Conservation (phyloP, 768 basidiomycete genomes). For the Russula griseocarnosa region DNA sequence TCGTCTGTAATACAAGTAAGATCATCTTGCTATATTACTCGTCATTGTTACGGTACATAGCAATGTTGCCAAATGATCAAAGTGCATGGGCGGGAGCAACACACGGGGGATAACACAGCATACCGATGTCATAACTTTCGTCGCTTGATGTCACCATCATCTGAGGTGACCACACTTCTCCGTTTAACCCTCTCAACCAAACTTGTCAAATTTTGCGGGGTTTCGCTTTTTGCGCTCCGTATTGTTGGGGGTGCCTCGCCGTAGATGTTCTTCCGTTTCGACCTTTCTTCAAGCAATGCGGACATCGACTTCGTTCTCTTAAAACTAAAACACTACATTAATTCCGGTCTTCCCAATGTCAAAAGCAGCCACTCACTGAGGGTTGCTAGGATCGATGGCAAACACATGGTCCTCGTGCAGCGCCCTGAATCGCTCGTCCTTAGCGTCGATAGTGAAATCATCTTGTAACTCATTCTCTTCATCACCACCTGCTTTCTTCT, state of each 20-base stretch:
- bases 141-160: slow-evolving; percentile 34
- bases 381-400: slow-evolving; percentile 94
- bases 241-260: slow-evolving; percentile 8
- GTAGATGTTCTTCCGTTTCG: slow-evolving; percentile 46
- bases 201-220: slow-evolving; percentile 45
- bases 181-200: slow-evolving; percentile 88
- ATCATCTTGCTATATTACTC: slow-evolving; percentile 3
- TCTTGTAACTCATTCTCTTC: slow-evolving; percentile 68
- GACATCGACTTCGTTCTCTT: slow-evolving; percentile 91
- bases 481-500: slow-evolving; percentile 44
- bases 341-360: neutral
- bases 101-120: neutral
- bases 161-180: slow-evolving; percentile 45
- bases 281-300: slow-evolving; percentile 78
- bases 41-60: slow-evolving; percentile 1
- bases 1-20: slow-evolving; percentile 7
- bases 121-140: slow-evolving; percentile 32
- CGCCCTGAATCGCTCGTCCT: slow-evolving; percentile 83
- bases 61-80: neutral
- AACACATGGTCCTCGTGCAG: slow-evolving; percentile 87
- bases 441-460: slow-evolving; percentile 77
- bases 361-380: slow-evolving; percentile 61
- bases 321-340: slow-evolving; percentile 51
- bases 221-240: neutral
- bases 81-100: neutral